Evolutionary conservation across 2,329 filamentous ascomycete species (phyloP).

Genomic region (Zasmidium angulare): DNA sequence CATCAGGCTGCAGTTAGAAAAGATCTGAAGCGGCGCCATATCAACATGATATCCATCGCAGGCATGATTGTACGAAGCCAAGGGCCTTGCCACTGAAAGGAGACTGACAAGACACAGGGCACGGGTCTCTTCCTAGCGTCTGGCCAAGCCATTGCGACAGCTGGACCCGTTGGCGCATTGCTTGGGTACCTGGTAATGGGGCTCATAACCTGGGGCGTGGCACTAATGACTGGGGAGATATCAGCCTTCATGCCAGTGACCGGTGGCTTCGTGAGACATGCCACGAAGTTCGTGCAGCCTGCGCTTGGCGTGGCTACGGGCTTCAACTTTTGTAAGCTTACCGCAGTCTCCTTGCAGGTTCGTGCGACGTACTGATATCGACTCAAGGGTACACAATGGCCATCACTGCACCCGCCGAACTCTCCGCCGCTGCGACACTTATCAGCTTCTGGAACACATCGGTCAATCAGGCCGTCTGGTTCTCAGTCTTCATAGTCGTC

Average conservation of each 20-base stretch:
- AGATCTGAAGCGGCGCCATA: constrained; percentile 24
- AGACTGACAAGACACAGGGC: constrained; percentile 7
- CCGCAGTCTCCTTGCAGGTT: too few species aligned
- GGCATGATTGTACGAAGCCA: constrained; percentile 23
- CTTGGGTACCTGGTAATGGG: constrained; percentile 43
- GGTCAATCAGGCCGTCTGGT: constrained; percentile 36
- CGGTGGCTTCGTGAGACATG: constrained; percentile 40
- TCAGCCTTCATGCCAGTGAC: constrained; percentile 39
- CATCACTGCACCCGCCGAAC: constrained; percentile 17
- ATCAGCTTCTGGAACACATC: constrained; percentile 31
- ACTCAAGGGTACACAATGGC: constrained; percentile 27
- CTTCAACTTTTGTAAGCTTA: constrained; percentile 35
- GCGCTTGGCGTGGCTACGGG: constrained; percentile 35
- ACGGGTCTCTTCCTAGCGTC: constrained; percentile 31
- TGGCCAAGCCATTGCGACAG: constrained; percentile 22
- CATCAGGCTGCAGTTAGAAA: constrained; percentile 6
- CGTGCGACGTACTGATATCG: too few species aligned
- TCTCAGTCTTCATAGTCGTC: constrained; percentile 36
- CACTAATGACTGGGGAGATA: constrained; percentile 40
- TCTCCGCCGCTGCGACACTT: constrained; percentile 19
- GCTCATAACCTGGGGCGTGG: constrained; percentile 35
- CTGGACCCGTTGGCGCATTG: constrained; percentile 24
- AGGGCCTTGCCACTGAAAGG: neutral
- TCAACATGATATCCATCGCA: constrained; percentile 27
- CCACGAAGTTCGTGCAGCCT: constrained; percentile 39